Evolutionary conservation across 192 early-diverging fungal species (phyloP).

Genomic region (Backusella luteola): DNA sequence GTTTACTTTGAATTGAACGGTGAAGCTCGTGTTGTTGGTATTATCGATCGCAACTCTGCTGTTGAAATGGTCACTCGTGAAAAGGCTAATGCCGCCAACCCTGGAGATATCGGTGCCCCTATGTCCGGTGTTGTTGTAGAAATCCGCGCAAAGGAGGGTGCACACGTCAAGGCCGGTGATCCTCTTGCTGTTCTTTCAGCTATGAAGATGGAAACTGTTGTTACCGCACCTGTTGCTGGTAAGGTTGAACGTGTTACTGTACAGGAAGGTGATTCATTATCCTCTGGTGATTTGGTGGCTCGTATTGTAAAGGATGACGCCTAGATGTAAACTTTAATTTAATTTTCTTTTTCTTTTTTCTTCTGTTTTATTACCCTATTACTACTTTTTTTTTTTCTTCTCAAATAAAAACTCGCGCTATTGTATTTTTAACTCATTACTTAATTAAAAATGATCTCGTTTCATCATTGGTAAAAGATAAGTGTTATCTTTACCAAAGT

Average conservation of each 20-base stretch:
- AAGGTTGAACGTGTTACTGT: conserved; percentile 73
- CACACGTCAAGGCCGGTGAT: conserved; percentile 84
- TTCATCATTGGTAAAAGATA: conserved; percentile 8
- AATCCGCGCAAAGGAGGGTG: conserved; percentile 80
- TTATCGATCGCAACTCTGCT: conserved; percentile 63
- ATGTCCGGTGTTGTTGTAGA: conserved; percentile 97
- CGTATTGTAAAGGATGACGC: conserved; percentile 54
- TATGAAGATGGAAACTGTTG: conserved; percentile 99
- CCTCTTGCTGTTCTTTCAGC: conserved; percentile 90
- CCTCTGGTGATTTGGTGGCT: conserved; percentile 81
- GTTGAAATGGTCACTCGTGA: conserved; percentile 63
- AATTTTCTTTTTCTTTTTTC: background rate
- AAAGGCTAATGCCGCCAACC: conserved; percentile 73
- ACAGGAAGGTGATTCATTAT: conserved; percentile 73
- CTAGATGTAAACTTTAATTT: conserved; percentile 16
- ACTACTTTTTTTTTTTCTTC: background rate
- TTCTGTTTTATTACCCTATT: background rate
- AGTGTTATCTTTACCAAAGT: background rate
- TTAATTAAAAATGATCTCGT: background rate
- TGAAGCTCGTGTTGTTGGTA: conserved; percentile 83
- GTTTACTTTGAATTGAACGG: conserved; percentile 97
- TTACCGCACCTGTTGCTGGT: conserved; percentile 76
- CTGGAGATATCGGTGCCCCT: conserved; percentile 89
- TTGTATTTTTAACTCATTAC: conserved; percentile 6
- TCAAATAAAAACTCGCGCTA: background rate